Evolutionary conservation across 495 filamentous ascomycete species (phyloP).

Genomic region (Aspergillus incahuasiensis): DNA sequence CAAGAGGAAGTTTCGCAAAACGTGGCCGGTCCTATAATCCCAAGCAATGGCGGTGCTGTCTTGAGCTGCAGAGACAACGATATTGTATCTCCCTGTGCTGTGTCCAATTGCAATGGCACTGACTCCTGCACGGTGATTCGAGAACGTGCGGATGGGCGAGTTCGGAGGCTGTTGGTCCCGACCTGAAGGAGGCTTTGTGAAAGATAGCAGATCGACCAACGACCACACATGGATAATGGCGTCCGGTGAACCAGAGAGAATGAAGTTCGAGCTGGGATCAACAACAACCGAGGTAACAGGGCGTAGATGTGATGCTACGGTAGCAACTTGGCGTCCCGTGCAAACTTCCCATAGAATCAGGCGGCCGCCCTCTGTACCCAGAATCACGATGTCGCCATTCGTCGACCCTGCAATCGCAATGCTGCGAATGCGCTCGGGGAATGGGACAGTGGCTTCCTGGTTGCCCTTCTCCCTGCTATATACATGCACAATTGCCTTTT

Average conservation of each 20-base stretch:
- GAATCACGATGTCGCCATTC: slow-evolving; percentile 63
- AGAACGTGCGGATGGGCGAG: slow-evolving; percentile 61
- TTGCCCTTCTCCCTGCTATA: slow-evolving; percentile 79
- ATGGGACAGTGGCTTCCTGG: slow-evolving; percentile 80
- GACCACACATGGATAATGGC: slow-evolving; percentile 91
- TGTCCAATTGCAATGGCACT: slow-evolving; percentile 64
- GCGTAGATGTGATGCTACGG: slow-evolving; percentile 84
- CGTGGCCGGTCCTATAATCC: slow-evolving; percentile 75
- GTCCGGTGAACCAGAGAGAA: slow-evolving; percentile 84
- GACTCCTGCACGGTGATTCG: slow-evolving; percentile 75
- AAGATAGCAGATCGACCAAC: slow-evolving; percentile 65
- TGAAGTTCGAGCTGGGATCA: slow-evolving; percentile 66
- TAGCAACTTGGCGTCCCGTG: slow-evolving; percentile 82
- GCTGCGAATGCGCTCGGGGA: slow-evolving; percentile 78
- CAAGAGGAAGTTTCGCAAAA: slow-evolving; percentile 75
- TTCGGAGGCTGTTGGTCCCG: slow-evolving; percentile 39
- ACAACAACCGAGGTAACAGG: slow-evolving; percentile 71
- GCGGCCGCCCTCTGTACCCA: slow-evolving; percentile 84
- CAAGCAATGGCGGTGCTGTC: slow-evolving; percentile 82
- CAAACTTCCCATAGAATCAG: slow-evolving; percentile 90
- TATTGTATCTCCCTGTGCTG: slow-evolving; percentile 62
- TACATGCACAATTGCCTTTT: slow-evolving; percentile 88
- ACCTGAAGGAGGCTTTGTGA: slow-evolving; percentile 40
- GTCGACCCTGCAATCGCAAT: slow-evolving; percentile 55
- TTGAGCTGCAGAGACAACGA: slow-evolving; percentile 71